Percentiles rank a stretch among this genome's conserved stretches.
phyloP scores from a whole-genome alignment of 2,329 filamentous ascomycete genomes.

The Didymella segeticola region DNA sequence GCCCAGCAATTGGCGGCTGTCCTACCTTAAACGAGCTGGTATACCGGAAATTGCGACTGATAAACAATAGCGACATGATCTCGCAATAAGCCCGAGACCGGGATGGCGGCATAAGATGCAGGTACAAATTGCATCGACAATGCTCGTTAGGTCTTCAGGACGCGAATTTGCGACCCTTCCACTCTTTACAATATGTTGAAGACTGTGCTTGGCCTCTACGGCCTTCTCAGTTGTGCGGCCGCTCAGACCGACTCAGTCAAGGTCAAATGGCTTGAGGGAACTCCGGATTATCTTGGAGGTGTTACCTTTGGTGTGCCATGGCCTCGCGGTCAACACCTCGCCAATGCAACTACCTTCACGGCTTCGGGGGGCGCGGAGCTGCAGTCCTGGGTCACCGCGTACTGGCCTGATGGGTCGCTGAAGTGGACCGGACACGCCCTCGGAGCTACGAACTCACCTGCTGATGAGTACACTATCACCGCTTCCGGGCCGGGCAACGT shows the following conservation, averaged over 20 bases:
- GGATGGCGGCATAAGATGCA: conserved; percentile 3
- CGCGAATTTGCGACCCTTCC: conserved; percentile 4
- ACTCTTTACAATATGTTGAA: conserved; percentile 24
- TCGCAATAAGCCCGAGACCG: conserved; percentile 12
- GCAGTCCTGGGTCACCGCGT: conserved; percentile 65
- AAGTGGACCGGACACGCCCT: conserved; percentile 69
- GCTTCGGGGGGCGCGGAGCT: conserved; percentile 43
- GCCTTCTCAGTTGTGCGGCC: conserved; percentile 22
- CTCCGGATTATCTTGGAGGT: conserved; percentile 38
- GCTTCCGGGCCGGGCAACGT: conserved; percentile 35
- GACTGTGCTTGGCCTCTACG: conserved; percentile 22
- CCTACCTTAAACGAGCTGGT: conserved; percentile 24
- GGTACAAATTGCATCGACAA: conserved; percentile 8
- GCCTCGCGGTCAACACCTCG: conserved; percentile 46
- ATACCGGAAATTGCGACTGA: conserved; percentile 20
- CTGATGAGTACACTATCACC: conserved; percentile 55
- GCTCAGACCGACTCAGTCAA: conserved; percentile 31
- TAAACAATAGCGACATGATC: conserved; percentile 15
- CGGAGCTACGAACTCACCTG: conserved; percentile 49
- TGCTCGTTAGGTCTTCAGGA: conserved; percentile 9
- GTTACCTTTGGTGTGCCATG: conserved; percentile 52
- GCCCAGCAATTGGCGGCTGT: conserved; percentile 15
- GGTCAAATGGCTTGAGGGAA: conserved; percentile 42
- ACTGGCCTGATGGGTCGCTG: conserved; percentile 66
- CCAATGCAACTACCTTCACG: conserved; percentile 46